A percentile compares a stretch with the other conserved stretches of the same genome.
Evolutionary conservation across 345 rosid genomes (phyloP).

Genomic region (Draba incana): DNA sequence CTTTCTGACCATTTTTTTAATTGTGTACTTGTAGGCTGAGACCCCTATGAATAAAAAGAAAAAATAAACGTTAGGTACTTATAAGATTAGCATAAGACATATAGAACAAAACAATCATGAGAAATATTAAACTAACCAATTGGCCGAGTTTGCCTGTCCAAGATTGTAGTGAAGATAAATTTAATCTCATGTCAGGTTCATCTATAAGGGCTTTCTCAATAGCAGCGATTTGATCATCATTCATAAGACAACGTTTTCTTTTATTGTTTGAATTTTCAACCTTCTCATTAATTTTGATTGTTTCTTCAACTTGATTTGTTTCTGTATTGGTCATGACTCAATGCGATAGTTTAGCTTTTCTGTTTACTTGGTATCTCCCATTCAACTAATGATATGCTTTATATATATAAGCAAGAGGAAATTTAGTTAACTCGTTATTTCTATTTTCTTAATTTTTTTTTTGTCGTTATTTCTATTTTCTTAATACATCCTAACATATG

Average conservation of each 20-base stretch:
- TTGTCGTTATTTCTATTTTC: too few species aligned
- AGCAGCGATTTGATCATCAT: constrained; percentile 61
- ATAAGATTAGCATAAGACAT: too few species aligned
- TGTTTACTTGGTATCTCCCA: too few species aligned
- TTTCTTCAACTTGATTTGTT: neutral
- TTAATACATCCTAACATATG: too few species aligned
- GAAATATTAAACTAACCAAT: neutral
- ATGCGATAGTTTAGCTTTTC: too few species aligned
- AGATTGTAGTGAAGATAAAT: constrained; percentile 53
- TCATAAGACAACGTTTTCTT: constrained; percentile 80
- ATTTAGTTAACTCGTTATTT: too few species aligned
- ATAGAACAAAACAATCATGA: too few species aligned
- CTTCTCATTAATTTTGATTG: neutral
- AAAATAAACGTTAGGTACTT: too few species aligned
- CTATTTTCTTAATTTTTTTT: too few species aligned
- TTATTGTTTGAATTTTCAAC: constrained; percentile 33
- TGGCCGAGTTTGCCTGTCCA: constrained; percentile 64
- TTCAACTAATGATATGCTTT: too few species aligned
- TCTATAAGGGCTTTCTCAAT: constrained; percentile 73
- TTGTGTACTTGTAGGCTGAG: neutral
- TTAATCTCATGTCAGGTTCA: constrained; percentile 85
- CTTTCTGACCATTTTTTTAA: neutral
- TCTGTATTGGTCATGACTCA: neutral
- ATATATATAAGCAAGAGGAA: too few species aligned
- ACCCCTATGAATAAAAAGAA: neutral